phyloP scores from a whole-genome alignment of 2,329 filamentous ascomycete species.

The Malbranchea cinnamomea region DNA sequence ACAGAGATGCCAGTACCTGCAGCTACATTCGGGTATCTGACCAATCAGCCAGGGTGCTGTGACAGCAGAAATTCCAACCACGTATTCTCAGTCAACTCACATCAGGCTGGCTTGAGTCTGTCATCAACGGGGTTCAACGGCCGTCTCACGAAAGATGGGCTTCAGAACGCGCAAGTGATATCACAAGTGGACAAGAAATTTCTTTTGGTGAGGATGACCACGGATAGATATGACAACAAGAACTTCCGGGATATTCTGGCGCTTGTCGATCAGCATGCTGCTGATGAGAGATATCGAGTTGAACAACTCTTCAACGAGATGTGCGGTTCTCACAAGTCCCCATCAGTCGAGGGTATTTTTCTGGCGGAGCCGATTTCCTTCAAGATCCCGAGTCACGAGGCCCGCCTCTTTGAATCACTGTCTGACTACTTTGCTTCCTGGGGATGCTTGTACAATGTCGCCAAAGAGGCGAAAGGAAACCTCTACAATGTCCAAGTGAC shows the following conservation, averaged over 20 bases:
- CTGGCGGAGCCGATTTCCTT: conserved; percentile 46
- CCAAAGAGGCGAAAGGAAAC: conserved; percentile 5
- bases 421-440: conserved; percentile 49
- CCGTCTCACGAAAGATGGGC: conserved; percentile 43
- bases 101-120: neutral
- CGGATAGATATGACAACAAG: conserved; percentile 1
- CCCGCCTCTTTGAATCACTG: conserved; percentile 39
- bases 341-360: conserved; percentile 14
- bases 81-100: neutral
- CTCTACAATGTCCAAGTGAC: conserved; percentile 32
- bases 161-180: conserved; percentile 51
- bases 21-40: conserved; percentile 2
- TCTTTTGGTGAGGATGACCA: conserved; percentile 46
- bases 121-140: conserved; percentile 5
- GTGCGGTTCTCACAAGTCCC: conserved; percentile 20
- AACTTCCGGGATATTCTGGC: conserved; percentile 38
- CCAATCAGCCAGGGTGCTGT: conserved; percentile 1
- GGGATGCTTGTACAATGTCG: conserved; percentile 54
- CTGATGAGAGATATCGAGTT: conserved; percentile 72
- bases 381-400: conserved; percentile 48
- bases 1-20: conserved; percentile 30
- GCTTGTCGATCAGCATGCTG: conserved; percentile 85
- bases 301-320: conserved; percentile 54
- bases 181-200: conserved; percentile 85
- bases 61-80: too few species aligned